phyloP scores from a whole-genome alignment of 1,139 yeast species.

The Barnettozyma hawaiiensis region DNA sequence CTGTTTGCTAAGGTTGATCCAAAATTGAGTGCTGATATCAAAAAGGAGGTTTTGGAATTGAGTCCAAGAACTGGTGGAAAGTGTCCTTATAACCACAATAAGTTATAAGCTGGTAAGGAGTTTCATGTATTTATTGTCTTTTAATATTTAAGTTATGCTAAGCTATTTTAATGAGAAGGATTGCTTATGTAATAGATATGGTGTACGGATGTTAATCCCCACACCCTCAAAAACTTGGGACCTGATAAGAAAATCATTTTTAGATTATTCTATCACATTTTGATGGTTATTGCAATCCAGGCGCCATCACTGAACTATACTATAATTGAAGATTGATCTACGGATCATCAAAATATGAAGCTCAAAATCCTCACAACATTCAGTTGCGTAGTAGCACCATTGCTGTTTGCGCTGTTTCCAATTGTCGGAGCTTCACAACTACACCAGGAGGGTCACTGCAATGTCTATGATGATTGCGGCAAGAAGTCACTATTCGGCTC shows the following conservation, averaged over 20 bases:
- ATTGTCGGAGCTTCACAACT: neutral
- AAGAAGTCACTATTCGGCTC: constrained; percentile 74
- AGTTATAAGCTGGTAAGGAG: constrained; percentile 9
- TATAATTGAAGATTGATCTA: too few relatives aligned
- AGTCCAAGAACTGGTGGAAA: constrained; percentile 39
- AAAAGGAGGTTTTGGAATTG: constrained; percentile 53
- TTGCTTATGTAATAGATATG: neutral
- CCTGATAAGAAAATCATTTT: neutral
- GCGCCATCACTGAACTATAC: too few relatives aligned
- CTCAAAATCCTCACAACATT: neutral
- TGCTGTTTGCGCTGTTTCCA: constrained; percentile 1
- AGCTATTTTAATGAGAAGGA: neutral
- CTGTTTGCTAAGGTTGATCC: constrained; percentile 71
- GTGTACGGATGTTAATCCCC: neutral
- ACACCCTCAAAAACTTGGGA: neutral
- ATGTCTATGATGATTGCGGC: constrained; percentile 53
- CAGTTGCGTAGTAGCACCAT: neutral
- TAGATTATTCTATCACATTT: too few relatives aligned
- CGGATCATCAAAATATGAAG: too few relatives aligned
- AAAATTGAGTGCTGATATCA: constrained; percentile 57
- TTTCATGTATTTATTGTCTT: neutral
- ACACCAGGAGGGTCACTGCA: constrained; percentile 17
- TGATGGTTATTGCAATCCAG: too few relatives aligned
- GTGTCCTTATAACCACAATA: constrained; percentile 20
- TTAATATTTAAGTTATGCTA: neutral